phyloP scores from a whole-genome alignment of 306 rosid species.

The Glycine tomentella region DNA sequence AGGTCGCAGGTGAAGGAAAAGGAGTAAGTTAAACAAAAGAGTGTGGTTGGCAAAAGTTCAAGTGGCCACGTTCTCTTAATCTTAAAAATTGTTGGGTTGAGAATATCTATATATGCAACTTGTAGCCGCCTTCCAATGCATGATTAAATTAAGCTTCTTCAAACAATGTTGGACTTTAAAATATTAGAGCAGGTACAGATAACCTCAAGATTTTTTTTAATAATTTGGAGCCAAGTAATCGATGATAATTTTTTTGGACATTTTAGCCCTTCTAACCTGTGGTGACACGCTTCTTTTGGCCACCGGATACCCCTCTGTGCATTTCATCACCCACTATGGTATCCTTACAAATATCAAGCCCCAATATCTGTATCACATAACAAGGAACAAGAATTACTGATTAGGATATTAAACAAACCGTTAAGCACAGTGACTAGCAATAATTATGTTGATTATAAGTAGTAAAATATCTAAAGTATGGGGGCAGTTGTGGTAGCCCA shows the following conservation, averaged over 20 bases:
- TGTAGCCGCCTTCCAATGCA: constrained; percentile 13
- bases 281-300: constrained; percentile 90
- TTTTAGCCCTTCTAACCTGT: constrained; percentile 67
- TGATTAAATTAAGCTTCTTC: background rate
- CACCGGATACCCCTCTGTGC: constrained; percentile 94
- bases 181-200: background rate
- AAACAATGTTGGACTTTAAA: constrained; percentile 5
- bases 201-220: background rate
- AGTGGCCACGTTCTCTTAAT: constrained; percentile 24
- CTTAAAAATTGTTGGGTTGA: constrained; percentile 23
- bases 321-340: constrained; percentile 92
- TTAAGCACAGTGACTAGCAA: constrained; percentile 22
- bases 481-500: background rate
- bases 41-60: constrained; percentile 8
- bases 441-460: background rate
- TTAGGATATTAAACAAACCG: constrained; percentile 31
- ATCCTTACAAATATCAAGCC: constrained; percentile 91
- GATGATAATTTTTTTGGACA: background rate
- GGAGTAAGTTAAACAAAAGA: constrained; percentile 19
- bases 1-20: background rate
- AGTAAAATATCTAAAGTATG: constrained; percentile 1
- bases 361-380: constrained; percentile 72
- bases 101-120: background rate
- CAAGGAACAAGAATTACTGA: background rate
- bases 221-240: constrained; percentile 5